phyloP scores from a whole-genome alignment of 2,329 filamentous ascomycete species.

The Monosporascus ibericus region DNA sequence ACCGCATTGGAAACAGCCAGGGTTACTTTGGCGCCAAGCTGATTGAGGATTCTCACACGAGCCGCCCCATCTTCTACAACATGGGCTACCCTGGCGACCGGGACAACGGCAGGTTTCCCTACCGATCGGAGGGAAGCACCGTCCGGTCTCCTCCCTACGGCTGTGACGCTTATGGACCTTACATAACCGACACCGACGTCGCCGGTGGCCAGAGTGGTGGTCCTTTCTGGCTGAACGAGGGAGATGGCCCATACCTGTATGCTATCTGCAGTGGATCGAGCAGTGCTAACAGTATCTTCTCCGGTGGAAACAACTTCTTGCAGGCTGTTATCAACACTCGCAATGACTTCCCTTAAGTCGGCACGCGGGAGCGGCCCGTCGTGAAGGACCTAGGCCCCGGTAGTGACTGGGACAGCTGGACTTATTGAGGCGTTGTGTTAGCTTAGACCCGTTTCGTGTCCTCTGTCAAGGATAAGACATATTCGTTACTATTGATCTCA shows the following conservation, averaged over 20 bases:
- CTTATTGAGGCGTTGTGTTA: too few relatives aligned
- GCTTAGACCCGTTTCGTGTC: too few relatives aligned
- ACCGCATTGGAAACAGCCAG: slow-evolving; percentile 11
- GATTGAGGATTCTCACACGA: not conserved
- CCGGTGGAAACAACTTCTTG: not conserved
- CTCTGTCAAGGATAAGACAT: too few relatives aligned
- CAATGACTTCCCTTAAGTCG: not conserved
- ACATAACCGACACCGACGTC: slow-evolving; percentile 1
- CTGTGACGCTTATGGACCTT: slow-evolving; percentile 1
- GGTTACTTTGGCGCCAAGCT: slow-evolving; percentile 15
- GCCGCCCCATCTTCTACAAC: not conserved
- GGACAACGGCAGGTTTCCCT: not conserved
- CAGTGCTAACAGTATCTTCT: not conserved
- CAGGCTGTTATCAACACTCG: not conserved
- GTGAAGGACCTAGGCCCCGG: too few relatives aligned
- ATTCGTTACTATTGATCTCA: too few relatives aligned
- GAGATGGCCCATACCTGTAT: not conserved
- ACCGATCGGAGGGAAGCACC: slow-evolving; percentile 1
- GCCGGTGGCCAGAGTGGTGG: slow-evolving; percentile 1
- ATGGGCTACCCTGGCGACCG: slow-evolving; percentile 4
- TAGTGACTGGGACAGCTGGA: too few relatives aligned
- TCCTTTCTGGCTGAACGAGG: slow-evolving; percentile 1
- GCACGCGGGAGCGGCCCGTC: too few relatives aligned
- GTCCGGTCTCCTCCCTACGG: not conserved
- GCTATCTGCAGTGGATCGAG: not conserved